These are phyloP conservation scores for Tolypocladium tundrense DNA, from an alignment of 2,329 filamentous ascomycete genomes.

Conservation along the genomic window DNA sequence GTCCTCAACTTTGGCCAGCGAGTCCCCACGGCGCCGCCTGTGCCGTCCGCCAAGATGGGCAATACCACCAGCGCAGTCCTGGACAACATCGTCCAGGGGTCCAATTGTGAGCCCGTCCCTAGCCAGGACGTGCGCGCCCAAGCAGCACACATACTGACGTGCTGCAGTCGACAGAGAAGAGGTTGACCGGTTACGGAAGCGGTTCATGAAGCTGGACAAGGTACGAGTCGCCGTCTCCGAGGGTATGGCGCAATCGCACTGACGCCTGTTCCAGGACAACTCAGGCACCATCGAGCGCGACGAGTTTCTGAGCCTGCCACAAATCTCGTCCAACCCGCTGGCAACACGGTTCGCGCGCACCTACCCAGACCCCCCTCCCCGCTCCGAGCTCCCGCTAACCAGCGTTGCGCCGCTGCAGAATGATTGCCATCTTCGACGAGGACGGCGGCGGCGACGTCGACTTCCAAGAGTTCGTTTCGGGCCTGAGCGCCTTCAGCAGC, in stretches of 20 bases:
- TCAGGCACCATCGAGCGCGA: constrained; percentile 97
- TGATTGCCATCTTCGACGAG: constrained; percentile 99
- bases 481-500: constrained; percentile 87
- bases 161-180: constrained; percentile 84
- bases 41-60: constrained; percentile 38
- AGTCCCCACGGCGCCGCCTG: not conserved
- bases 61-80: constrained; percentile 66
- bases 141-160: constrained; percentile 3
- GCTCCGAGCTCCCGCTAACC: not conserved
- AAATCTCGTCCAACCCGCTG: constrained; percentile 95
- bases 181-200: constrained; percentile 87
- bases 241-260: not conserved
- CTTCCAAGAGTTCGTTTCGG: constrained; percentile 97
- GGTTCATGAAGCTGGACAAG: constrained; percentile 99
- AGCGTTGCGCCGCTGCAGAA: constrained; percentile 39
- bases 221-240: constrained; percentile 34
- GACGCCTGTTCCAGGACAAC: constrained; percentile 58
- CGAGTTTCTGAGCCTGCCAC: constrained; percentile 92
- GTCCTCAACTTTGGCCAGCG: not conserved
- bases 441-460: constrained; percentile 96
- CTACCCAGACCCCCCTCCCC: not conserved
- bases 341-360: constrained; percentile 63
- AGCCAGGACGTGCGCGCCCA: not conserved
- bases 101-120: constrained; percentile 63
- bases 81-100: constrained; percentile 91